Evolutionary conservation across 1,139 yeast species (phyloP).

Genomic region (Hyphopichia fennica): DNA sequence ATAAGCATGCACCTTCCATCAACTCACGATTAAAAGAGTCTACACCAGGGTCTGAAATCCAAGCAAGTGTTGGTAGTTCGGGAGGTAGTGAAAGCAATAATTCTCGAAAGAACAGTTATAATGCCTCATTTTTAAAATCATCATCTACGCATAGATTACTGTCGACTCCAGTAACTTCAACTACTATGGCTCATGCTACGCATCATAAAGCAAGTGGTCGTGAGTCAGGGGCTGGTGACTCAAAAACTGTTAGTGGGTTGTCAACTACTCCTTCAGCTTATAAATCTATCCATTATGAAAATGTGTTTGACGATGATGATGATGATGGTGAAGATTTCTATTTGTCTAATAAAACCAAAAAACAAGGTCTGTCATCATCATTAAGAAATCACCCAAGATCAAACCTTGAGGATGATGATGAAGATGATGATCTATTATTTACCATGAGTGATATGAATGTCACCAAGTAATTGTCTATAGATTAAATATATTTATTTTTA

Average conservation of each 20-base stretch:
- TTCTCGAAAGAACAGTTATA: conserved; percentile 6
- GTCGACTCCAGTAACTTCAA: conserved; percentile 22
- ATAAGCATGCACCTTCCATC: conserved; percentile 40
- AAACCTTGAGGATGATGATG: conserved; percentile 30
- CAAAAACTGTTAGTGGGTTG: conserved; percentile 27
- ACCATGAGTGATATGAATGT: conserved; percentile 89
- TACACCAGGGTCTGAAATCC: conserved; percentile 21
- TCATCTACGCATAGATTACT: conserved; percentile 12
- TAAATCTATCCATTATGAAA: conserved; percentile 42
- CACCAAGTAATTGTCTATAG: conserved; percentile 20
- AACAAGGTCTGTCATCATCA: neutral
- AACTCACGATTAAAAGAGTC: conserved; percentile 41
- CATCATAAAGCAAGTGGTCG: conserved; percentile 9
- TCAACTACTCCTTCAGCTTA: conserved; percentile 41
- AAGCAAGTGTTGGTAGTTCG: conserved; percentile 13
- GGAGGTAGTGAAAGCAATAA: neutral
- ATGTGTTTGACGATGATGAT: conserved; percentile 55
- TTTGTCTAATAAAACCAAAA: conserved; percentile 6
- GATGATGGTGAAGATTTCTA: conserved; percentile 36
- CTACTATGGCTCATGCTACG: conserved; percentile 22
- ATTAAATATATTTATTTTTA: neutral
- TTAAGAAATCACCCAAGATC: neutral
- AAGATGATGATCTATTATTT: conserved; percentile 78
- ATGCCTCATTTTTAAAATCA: conserved; percentile 16
- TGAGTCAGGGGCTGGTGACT: neutral